Percentiles rank a stretch among this genome's conserved stretches.
Evolutionary conservation across 2,329 filamentous ascomycete genomes (phyloP).

Genomic region (Cladophialophora bantiana): DNA sequence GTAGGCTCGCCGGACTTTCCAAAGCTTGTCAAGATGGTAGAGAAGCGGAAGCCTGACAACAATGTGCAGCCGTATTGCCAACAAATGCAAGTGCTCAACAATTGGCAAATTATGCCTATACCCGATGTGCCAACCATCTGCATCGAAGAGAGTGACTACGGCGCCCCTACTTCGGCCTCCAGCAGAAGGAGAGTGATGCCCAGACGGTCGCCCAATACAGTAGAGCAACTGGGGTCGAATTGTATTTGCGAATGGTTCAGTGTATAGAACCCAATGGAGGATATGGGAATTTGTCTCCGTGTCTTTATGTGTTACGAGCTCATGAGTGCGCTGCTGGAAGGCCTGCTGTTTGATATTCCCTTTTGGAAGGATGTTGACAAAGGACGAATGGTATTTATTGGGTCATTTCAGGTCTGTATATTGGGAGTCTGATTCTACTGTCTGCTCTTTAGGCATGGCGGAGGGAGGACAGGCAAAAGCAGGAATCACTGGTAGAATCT

Average conservation of each 20-base stretch:
- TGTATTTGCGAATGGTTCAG: slow-evolving; percentile 41
- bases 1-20: slow-evolving; percentile 52
- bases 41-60: slow-evolving; percentile 61
- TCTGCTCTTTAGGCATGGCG: slow-evolving; percentile 1
- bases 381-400: slow-evolving; percentile 3
- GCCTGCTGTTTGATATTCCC: slow-evolving; percentile 6
- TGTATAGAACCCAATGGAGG: slow-evolving; percentile 22
- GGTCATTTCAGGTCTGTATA: slow-evolving; percentile 9
- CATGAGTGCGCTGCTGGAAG: slow-evolving; percentile 25
- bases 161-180: slow-evolving; percentile 14
- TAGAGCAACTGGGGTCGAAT: slow-evolving; percentile 36
- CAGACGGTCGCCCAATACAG: slow-evolving; percentile 14
- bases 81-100: slow-evolving; percentile 66
- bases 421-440: slow-evolving; percentile 14
- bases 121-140: slow-evolving; percentile 34
- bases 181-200: slow-evolving; percentile 17
- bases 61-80: slow-evolving; percentile 63
- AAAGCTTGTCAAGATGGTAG: slow-evolving; percentile 70
- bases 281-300: not conserved
- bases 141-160: slow-evolving; percentile 37
- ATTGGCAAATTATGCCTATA: slow-evolving; percentile 54
- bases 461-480: slow-evolving; percentile 15
- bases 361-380: not conserved
- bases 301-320: slow-evolving; percentile 35
- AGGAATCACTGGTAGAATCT: slow-evolving; percentile 20